Evolutionary conservation across 2,329 filamentous ascomycete genomes (phyloP), one percentile per base, ranked within the genome.

Genomic region (Capronia coronata): DNA sequence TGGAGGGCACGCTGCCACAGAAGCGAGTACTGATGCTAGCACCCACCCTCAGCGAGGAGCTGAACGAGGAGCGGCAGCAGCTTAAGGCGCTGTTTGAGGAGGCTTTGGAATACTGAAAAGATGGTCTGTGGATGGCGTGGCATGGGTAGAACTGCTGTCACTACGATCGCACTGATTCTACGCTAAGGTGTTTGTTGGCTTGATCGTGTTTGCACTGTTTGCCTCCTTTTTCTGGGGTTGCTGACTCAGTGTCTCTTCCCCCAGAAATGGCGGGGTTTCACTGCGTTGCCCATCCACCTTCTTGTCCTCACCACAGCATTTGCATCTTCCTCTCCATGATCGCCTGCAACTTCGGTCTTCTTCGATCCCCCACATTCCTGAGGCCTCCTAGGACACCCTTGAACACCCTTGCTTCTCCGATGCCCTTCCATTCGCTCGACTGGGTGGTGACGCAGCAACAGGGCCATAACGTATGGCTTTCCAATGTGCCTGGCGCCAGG

Each of bases 1-100:
- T 98, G 1, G 91, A 97, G 68, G 94, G 93, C 1, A 98, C 93
- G 0, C 83, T 98, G 54, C 93, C 93, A 3, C 93, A 98, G 72
- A 81, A 82, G 48, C 76, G 93, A 58, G 94, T 98, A 48, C 67
- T 98, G 63, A 93, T 90, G 84, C 71, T 98, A 55, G 93, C 93
- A 23, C 94, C 93, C 0, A 89, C 79, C 21, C 67, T 98, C 61
- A 80, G 79, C 32, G 78, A 76, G 58, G 84, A 89, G 63, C 67
- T 87, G 40, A 75, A 83, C 61, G 72, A 75, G 41, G 86, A 91
- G 67, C 81, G 77, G 65, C 84, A 87, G 48, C 83, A 90, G 68
- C 67, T 93, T 61, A 75, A 80, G 55, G 67, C 64, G 9, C 64
- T 93, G 56, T 86, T 91, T 67, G 85, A 89, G 61, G 68, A 76